A percentile compares a stretch with the other conserved stretches of the same genome.
phyloP scores from a whole-genome alignment of 2,329 filamentous ascomycete genomes.

The Lizonia empirigonia region DNA sequence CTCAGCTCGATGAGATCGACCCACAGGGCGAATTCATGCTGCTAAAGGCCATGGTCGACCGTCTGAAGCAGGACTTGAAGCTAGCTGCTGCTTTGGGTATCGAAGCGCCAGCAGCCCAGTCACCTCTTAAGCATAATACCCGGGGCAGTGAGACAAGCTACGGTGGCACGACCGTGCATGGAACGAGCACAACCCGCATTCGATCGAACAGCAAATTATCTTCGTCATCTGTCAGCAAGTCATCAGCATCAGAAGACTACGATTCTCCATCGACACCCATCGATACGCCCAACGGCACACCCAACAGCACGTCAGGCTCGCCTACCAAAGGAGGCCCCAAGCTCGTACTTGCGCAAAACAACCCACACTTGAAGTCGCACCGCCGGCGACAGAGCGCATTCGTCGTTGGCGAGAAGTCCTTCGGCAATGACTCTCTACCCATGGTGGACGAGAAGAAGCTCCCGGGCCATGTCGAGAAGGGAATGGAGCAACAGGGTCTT shows the following conservation, averaged over 20 bases:
- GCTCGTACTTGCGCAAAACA: constrained; percentile 77
- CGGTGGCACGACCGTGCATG: constrained; percentile 43
- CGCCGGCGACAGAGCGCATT: constrained; percentile 59
- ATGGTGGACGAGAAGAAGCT: constrained; percentile 56
- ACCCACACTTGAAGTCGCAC: constrained; percentile 81
- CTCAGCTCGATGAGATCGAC: constrained; percentile 80
- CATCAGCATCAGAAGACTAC: constrained; percentile 26
- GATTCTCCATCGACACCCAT: constrained; percentile 22
- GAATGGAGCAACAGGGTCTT: constrained; percentile 92
- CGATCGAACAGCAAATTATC: constrained; percentile 38
- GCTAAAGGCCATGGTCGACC: constrained; percentile 76
- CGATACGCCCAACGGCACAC: constrained; percentile 28
- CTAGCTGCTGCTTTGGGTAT: constrained; percentile 57
- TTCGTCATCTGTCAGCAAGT: constrained; percentile 23
- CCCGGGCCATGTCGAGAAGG: constrained; percentile 65
- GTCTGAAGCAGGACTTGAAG: constrained; percentile 71
- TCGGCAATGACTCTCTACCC: constrained; percentile 47
- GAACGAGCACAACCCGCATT: constrained; percentile 41
- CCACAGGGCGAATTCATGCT: constrained; percentile 90
- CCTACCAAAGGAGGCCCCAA: constrained; percentile 64
- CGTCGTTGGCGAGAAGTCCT: constrained; percentile 50
- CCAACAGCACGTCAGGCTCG: constrained; percentile 44
- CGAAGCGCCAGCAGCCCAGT: constrained; percentile 34
- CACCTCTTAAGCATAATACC: constrained; percentile 38
- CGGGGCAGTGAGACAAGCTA: constrained; percentile 41